Percentiles rank a stretch among this genome's conserved stretches.
Evolutionary conservation across 1,284 basidiomycete genomes (phyloP).

Genomic region (Microbotryum lychnidis-dioicae): DNA sequence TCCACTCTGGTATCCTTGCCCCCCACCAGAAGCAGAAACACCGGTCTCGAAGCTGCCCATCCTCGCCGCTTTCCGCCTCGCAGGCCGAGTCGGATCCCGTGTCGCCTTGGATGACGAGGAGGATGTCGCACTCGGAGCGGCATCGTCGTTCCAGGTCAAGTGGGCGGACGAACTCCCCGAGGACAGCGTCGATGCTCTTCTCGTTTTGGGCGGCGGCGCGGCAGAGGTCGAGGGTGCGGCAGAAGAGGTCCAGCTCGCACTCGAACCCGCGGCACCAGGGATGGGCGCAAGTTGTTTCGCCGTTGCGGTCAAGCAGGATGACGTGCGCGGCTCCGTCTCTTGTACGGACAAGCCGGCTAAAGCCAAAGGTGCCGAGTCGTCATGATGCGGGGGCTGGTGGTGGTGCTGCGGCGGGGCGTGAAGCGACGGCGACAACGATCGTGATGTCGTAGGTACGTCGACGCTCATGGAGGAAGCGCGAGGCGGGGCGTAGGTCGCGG

Average conservation of each 20-base stretch:
- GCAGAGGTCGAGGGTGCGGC: slow-evolving; percentile 4
- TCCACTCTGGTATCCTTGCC: too few species aligned
- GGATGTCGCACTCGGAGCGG: too few species aligned
- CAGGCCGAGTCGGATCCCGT: background rate
- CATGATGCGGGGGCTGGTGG: too few species aligned
- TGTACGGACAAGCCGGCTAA: background rate
- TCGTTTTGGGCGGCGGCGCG: background rate
- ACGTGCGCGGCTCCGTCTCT: background rate
- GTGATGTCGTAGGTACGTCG: too few species aligned
- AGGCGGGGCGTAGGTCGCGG: too few species aligned
- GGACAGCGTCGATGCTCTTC: slow-evolving; percentile 5
- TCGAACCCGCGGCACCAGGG: background rate
- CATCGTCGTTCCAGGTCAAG: background rate
- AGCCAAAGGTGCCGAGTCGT: too few species aligned
- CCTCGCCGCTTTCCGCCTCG: slow-evolving; percentile 14
- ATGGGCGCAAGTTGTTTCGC: background rate
- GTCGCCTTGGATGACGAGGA: background rate
- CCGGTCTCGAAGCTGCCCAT: slow-evolving; percentile 4
- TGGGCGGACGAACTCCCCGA: background rate
- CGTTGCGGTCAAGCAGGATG: background rate
- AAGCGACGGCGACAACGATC: too few species aligned
- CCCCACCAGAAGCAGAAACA: too few species aligned
- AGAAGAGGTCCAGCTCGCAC: background rate
- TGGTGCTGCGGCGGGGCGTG: too few species aligned
- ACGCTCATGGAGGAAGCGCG: too few species aligned